Percentiles rank a stretch among this genome's conserved stretches.
phyloP scores from a whole-genome alignment of 495 filamentous ascomycete species.

The Cetradonia linearis region DNA sequence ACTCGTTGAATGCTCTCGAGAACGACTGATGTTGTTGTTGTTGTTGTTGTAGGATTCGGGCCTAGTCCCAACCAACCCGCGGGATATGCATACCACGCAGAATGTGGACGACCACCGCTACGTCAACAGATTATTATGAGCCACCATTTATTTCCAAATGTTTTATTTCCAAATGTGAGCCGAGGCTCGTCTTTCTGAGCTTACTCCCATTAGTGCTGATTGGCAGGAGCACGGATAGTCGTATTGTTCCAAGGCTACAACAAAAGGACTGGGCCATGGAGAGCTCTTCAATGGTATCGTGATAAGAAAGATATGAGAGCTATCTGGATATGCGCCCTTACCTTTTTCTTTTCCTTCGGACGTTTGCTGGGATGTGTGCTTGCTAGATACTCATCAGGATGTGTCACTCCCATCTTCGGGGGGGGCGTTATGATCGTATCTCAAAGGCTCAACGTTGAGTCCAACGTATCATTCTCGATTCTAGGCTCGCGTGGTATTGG shows the following conservation, averaged over 20 bases:
- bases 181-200: neutral
- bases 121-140: neutral
- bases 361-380: neutral
- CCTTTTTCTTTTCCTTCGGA: neutral
- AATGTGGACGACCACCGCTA: neutral
- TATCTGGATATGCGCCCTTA: neutral
- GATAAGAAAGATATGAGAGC: neutral
- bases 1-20: neutral
- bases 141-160: neutral
- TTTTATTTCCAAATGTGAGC: neutral
- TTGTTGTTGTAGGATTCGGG: neutral
- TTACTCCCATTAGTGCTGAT: neutral
- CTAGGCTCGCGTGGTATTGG: neutral
- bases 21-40: neutral
- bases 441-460: neutral
- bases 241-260: neutral
- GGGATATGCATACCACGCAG: neutral
- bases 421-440: neutral
- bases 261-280: neutral
- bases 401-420: neutral
- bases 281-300: neutral
- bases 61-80: conserved; percentile 5
- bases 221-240: neutral
- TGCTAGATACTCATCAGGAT: neutral
- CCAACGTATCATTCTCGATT: neutral